Evolutionary conservation across 1,284 basidiomycete species (phyloP), one percentile per base, ranked within the genome.

Genomic region (Pyrrhoderma noxium): DNA sequence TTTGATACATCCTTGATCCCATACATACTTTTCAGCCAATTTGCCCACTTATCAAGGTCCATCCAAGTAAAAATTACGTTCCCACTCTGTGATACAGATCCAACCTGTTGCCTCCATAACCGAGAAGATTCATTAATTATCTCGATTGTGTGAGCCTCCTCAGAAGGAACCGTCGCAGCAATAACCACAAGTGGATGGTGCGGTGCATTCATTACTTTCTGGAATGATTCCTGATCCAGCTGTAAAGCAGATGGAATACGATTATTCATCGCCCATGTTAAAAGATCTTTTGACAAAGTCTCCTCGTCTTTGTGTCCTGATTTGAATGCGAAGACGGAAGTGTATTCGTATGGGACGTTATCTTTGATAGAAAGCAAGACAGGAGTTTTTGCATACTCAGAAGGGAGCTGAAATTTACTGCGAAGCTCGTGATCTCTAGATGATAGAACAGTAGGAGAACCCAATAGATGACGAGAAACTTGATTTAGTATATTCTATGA

Each of bases 21-120:
- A 65, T 94, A 95, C 79, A 90, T 91, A 58, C 80, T 82, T 72
- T 87, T 90, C 67, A 94, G 70, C 91, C 91, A 95, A 49, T 77
- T 82, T 16, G 67, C 72, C 91, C 92, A 94, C 63, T 74, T 76
- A 21, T 80, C 80, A 0, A 71, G 77, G 61, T 95, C 88, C 77
- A 94, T 92, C 80, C 83, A 89, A 7, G 83, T 76, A 66, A 93
- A 95, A 48, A 92, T 77, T 0, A 94, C 83, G 13, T 83, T 79
- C 58, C 47, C 74, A 21, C n/a, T 74, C 92, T 89, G 93, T 52
- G 9, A 16, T 9, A 38, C 22, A 14, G 1, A 49, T 39, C 54
- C 54, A n/a, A 54, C 8, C 35, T n/a, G n/a, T n/a, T n/a, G n/a
- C n/a, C n/a, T n/a, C n/a, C 42, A 54, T 70, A 70, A n/a, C n/a